phyloP scores from a whole-genome alignment of 106 monocot genomes.

The Phalaenopsis aphrodite region DNA sequence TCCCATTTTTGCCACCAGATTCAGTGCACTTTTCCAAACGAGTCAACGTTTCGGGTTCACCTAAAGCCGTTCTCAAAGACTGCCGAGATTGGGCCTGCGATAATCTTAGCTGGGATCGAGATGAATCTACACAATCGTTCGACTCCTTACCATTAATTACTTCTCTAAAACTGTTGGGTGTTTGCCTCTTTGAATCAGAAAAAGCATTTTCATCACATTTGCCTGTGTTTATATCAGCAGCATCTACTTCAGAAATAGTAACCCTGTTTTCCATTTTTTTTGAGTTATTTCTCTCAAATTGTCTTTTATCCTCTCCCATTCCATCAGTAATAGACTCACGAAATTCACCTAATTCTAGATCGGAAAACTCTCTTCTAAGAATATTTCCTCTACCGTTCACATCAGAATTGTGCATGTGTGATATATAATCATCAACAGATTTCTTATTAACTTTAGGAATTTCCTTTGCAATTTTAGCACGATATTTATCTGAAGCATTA shows the following conservation, averaged over 20 bases:
- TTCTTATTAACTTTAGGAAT: conserved; percentile 9
- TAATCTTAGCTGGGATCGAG: conserved; percentile 26
- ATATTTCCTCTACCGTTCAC: conserved; percentile 15
- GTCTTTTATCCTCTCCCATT: conserved; percentile 17
- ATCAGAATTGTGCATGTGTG: background rate
- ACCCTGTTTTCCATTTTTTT: conserved; percentile 39
- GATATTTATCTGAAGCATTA: conserved; percentile 14
- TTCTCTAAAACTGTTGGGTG: conserved; percentile 27
- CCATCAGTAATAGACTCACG: conserved; percentile 54
- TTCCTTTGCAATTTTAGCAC: conserved; percentile 21
- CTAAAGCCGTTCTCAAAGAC: conserved; percentile 12
- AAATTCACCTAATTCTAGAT: conserved; percentile 89
- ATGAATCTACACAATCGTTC: conserved; percentile 19
- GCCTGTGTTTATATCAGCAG: conserved; percentile 16
- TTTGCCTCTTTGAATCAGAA: conserved; percentile 27
- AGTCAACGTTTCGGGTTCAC: conserved; percentile 26
- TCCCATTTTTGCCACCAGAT: conserved; percentile 22
- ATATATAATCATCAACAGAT: conserved; percentile 16
- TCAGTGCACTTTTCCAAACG: conserved; percentile 35
- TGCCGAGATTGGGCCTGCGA: conserved; percentile 32
- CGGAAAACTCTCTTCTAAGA: conserved; percentile 75
- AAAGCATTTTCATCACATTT: conserved; percentile 19
- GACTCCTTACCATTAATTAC: conserved; percentile 19
- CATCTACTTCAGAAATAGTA: conserved; percentile 17
- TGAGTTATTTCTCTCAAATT: conserved; percentile 48